phyloP scores from a whole-genome alignment of 495 filamentous ascomycete species.

The Bombardia bombarda region DNA sequence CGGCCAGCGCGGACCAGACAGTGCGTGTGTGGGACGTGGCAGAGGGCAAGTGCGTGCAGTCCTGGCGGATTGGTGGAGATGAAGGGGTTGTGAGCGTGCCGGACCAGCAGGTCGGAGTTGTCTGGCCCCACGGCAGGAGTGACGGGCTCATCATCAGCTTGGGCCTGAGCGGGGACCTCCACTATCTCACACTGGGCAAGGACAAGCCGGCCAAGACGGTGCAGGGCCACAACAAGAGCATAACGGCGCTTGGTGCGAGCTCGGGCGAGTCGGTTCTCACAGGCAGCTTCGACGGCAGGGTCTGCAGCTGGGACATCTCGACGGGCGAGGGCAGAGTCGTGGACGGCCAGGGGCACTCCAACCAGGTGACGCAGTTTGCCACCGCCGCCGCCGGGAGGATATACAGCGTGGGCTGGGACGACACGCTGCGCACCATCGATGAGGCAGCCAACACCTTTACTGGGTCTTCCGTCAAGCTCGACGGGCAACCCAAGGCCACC shows the following conservation, averaged over 20 bases:
- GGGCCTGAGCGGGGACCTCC: constrained; percentile 80
- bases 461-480: constrained; percentile 36
- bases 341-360: constrained; percentile 71
- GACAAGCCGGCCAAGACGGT: constrained; percentile 62
- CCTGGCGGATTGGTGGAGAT: constrained; percentile 81
- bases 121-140: constrained; percentile 76
- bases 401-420: constrained; percentile 91
- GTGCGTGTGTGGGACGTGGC: constrained; percentile 87
- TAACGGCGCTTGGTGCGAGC: constrained; percentile 61
- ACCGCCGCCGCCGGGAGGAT: constrained; percentile 47
- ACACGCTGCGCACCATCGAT: constrained; percentile 77
- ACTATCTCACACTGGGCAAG: constrained; percentile 69
- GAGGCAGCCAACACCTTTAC: constrained; percentile 41
- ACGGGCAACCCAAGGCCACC: constrained; percentile 45
- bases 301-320: constrained; percentile 70
- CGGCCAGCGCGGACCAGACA: constrained; percentile 87
- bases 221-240: constrained; percentile 88
- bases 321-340: constrained; percentile 59
- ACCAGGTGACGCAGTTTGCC: constrained; percentile 73
- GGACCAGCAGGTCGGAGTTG: constrained; percentile 90
- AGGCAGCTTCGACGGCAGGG: constrained; percentile 82
- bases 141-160: constrained; percentile 86
- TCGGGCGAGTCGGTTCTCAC: constrained; percentile 63
- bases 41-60: constrained; percentile 62
- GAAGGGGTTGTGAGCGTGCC: constrained; percentile 64